Evolutionary conservation across 176 grass and related monocot genomes (phyloP), one percentile per base, ranked within the genome.

Genomic region (Avena insularis): DNA sequence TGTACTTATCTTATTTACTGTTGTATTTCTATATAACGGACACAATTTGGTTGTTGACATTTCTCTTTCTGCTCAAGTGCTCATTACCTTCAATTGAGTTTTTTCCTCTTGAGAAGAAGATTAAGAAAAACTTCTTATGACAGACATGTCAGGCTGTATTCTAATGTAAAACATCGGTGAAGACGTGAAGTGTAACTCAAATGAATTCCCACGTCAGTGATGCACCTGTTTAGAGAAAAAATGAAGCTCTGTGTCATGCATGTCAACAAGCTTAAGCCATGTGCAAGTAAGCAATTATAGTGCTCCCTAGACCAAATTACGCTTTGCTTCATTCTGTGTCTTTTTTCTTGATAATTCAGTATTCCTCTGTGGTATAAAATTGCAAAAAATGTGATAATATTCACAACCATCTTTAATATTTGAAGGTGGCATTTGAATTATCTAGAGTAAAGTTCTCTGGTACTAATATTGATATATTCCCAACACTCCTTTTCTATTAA

Each of bases 61-160:
- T 86, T 62, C 36, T 80, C 29, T 82, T 75, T 31, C 55, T 86
- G 55, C 15, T 35, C 78, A 43, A 43, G 6, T 43, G 40, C 40
- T 43, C 40, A 55, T 80, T 57, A 31, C 20, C 58, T 92, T 88
- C 81, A 93, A 87, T 75, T 31, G 47, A 27, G 23, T 27, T 50
- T 16, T 75, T 1, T 75, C 46, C 9, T 50, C 72, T 51, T 5
- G 13, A 68, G 64, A 68, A 66, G 65, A 38, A 69, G 31, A 17
- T 20, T 71, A 45, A 46, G 38, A 12, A 71, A 6, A 35, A 33
- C 33, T 38, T 69, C 17, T 43, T 46, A 71, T 21, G 21, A 17
- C 8, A 71, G 36, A 45, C 35, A 45, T 71, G 38, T 71, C 9
- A 71, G 69, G 38, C 69, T 45, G 4, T 46, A 9, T 46, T 71